Evolutionary conservation across 192 early-diverging fungal genomes (phyloP), one percentile per base, ranked within the genome.

Genomic region (Umbelopsis ramanniana): DNA sequence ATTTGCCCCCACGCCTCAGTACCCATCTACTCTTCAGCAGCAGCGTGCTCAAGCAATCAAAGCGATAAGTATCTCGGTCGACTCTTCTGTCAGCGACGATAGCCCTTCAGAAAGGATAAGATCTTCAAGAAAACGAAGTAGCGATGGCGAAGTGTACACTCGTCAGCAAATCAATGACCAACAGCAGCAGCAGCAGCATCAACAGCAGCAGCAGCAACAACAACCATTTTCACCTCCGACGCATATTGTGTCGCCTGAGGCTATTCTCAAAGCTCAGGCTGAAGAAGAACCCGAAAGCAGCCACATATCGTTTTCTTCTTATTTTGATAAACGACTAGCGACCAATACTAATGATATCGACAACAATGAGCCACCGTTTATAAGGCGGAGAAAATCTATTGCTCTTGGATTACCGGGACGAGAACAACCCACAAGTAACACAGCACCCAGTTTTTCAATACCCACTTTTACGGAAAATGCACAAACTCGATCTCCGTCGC

Each of bases 201-300:
- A 63, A 33, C 57, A 57, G 52, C 52, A 55, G 14, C 53, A 55
- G 23, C 53, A 26, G 57, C 26, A 17, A n/a, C n/a, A n/a, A n/a
- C n/a, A n/a, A 0, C 19, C 29, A 11, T 63, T 63, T 63, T 37
- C 33, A n/a, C 57, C 38, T 35, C 66, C 43, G 14, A 72, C 75
- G 6, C 77, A 79, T 33, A 45, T 79, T 23, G 73, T 79, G 19
- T 71, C 77, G 17, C 72, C 77, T 5, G 77, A 79, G 66, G 77
- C 73, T 15, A 74, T 79, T 53, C 40, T 73, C 43, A 63, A 67
- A 55, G 77, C 73, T 4, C 57, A 74, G 52, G 47, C 69, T 21
- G 77, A 79, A 67, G 77, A 79, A 47, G 70, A 52, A 50, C 73
- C 71, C 38, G 77, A 79, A 45, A 63, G 26, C 33, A 37, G 35